phyloP scores from a whole-genome alignment of 108 stramenopile genomes.

The Mayamaea pseudoterrestris region DNA sequence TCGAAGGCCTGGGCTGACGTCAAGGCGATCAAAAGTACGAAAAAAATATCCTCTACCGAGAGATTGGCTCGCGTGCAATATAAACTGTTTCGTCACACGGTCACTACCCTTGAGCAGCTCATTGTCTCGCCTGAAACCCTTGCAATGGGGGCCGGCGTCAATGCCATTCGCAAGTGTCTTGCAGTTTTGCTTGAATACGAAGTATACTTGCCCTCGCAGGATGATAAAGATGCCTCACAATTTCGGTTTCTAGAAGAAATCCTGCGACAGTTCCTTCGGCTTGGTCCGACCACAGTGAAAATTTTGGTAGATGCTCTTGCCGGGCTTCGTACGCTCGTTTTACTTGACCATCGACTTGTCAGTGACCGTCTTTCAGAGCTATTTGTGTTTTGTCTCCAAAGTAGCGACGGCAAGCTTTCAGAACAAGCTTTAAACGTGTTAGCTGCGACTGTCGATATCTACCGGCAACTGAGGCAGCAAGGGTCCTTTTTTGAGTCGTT shows the following conservation, averaged over 20 bases:
- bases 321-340: constrained; percentile 4
- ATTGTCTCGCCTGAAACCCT: background rate
- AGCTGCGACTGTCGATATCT: background rate
- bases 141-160: constrained; percentile 2
- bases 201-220: constrained; percentile 51
- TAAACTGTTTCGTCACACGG: constrained; percentile 15
- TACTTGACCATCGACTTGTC: constrained; percentile 37
- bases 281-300: background rate
- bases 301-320: background rate
- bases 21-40: constrained; percentile 1
- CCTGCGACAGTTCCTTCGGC: background rate
- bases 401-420: background rate
- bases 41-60: background rate
- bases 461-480: constrained; percentile 7
- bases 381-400: constrained; percentile 27
- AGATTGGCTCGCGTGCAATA: constrained; percentile 9
- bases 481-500: constrained; percentile 15
- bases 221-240: constrained; percentile 28
- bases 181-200: constrained; percentile 36
- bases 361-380: constrained; percentile 19
- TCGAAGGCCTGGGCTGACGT: background rate
- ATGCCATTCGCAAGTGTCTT: constrained; percentile 19
- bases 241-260: constrained; percentile 24
- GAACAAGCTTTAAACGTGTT: background rate
- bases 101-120: constrained; percentile 5